phyloP scores from a whole-genome alignment of 148 eudicot species.

The Rhododendron williamsianum region DNA sequence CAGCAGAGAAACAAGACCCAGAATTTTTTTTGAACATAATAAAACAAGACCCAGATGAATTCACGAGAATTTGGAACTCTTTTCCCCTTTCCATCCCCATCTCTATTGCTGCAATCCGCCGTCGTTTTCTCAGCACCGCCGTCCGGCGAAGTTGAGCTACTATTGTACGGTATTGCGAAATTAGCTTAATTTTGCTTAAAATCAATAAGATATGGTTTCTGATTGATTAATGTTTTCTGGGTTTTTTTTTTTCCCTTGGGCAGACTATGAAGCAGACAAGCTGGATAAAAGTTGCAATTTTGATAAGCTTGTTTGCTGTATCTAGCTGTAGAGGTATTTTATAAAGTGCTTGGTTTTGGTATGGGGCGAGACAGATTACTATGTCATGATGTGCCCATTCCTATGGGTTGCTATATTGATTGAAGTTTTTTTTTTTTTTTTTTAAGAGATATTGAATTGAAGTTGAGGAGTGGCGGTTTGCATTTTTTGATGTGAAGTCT shows the following conservation, averaged over 20 bases:
- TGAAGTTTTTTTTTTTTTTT: background rate
- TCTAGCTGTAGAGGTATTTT: constrained; percentile 14
- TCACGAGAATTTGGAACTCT: too few species aligned
- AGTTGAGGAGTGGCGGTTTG: background rate
- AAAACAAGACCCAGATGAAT: background rate
- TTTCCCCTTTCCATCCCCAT: too few species aligned
- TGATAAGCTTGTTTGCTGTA: constrained; percentile 7
- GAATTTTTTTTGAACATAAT: background rate
- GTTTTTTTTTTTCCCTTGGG: background rate
- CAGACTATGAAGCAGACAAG: constrained; percentile 18
- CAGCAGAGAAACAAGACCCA: background rate
- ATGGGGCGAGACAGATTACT: background rate
- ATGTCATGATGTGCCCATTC: background rate
- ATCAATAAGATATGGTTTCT: background rate
- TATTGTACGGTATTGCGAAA: background rate
- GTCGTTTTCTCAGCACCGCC: background rate
- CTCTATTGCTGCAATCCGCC: background rate
- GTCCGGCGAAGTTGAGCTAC: background rate
- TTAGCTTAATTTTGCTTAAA: background rate
- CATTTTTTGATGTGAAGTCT: background rate
- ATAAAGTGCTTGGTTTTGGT: background rate
- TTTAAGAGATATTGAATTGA: background rate
- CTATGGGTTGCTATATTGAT: background rate
- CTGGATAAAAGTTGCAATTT: constrained; percentile 18
- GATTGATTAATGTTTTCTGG: background rate